These are phyloP conservation scores for Helenozyma rhizophorensis DNA, from an alignment of 805 yeast genomes.

Conservation along the genomic window DNA sequence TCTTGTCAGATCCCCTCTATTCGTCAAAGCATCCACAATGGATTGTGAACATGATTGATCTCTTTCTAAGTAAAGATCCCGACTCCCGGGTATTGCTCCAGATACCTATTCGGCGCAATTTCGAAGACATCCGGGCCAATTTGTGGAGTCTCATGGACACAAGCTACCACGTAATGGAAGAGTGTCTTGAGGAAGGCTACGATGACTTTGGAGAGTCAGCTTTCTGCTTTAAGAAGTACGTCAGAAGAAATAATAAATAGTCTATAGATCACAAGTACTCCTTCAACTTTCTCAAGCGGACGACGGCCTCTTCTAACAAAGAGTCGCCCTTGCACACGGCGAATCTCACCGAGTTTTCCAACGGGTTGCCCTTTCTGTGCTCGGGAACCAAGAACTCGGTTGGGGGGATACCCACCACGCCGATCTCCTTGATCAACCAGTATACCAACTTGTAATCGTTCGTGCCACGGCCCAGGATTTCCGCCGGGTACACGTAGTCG, in stretches of 20 bases:
- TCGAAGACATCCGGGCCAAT: slow-evolving; percentile 56
- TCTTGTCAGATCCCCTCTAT: slow-evolving; percentile 87
- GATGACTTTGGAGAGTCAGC: slow-evolving; percentile 83
- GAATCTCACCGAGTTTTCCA: slow-evolving; percentile 83
- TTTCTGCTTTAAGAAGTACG: slow-evolving; percentile 46
- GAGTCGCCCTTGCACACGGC: slow-evolving; percentile 94
- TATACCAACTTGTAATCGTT: slow-evolving; percentile 85
- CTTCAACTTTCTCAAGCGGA: slow-evolving; percentile 65
- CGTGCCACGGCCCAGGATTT: slow-evolving; percentile 57
- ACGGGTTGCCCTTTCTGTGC: slow-evolving; percentile 56
- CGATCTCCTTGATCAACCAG: slow-evolving; percentile 89
- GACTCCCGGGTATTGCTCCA: slow-evolving; percentile 58
- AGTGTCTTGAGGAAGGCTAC: slow-evolving; percentile 54
- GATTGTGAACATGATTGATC: slow-evolving; percentile 56
- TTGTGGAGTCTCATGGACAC: slow-evolving; percentile 54
- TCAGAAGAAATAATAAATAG: not conserved
- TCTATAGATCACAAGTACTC: slow-evolving; percentile 38
- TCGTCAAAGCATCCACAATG: slow-evolving; percentile 75
- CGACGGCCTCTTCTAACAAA: slow-evolving; percentile 76
- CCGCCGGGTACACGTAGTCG: slow-evolving; percentile 68
- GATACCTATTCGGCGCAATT: slow-evolving; percentile 68
- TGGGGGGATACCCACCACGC: slow-evolving; percentile 96
- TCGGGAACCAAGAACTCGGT: slow-evolving; percentile 82
- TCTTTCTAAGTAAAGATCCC: slow-evolving; percentile 33
- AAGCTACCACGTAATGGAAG: slow-evolving; percentile 27